Base-by-base conservation (phyloP, 2,329 filamentous ascomycete genomes). In the Apiospora rasikravindrae region DNA sequence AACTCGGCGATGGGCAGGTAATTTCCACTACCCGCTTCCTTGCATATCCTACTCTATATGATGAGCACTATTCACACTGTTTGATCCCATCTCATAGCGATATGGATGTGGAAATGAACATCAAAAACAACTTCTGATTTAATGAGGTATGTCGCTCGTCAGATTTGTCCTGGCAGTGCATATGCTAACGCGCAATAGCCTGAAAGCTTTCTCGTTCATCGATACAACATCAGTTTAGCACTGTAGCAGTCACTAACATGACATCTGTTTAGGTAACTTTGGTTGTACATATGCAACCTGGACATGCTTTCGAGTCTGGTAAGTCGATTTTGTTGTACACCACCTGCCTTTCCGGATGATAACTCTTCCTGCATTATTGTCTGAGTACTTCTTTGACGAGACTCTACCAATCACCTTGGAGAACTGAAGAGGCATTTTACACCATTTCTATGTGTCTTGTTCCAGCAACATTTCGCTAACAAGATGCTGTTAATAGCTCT, bases 311-410 rank as follows among this genome's bases (percentile, higher is more conserved):
- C 16, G 2, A 5, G 5, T 14, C 8, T 37, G 67, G 67, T 69
- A 69, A 69, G 67, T 69, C 29, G 8, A 45, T 11, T 2, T 37
- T 2, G 4, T 22, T 33, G 10, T 10, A n/a, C 47, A 33, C 33
- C 16, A 37, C 33, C 71, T 70, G 74, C 77, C 82, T 84, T 85
- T 83, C 76, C 80, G 83, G 87, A 88, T 88, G 87, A 79, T 61
- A 75, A 53, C 70, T 87, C 82, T 81, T 77, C 80, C 80, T 81
- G 76, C 82, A 82, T 83, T 83, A 84, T 83, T 84, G 79, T 82
- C 86, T 84, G 87, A 89, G 83, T 87, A 86, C 82, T 85, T 83
- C 83, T 78, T 47, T 89, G 87, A 88, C 80, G 87, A 89, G 77
- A 86, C 80, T 79, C 75, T 77, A 61, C 53, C 79, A 78, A 81